phyloP scores from a whole-genome alignment of 2,329 filamentous ascomycete genomes.

The Bipolaris zeicola region DNA sequence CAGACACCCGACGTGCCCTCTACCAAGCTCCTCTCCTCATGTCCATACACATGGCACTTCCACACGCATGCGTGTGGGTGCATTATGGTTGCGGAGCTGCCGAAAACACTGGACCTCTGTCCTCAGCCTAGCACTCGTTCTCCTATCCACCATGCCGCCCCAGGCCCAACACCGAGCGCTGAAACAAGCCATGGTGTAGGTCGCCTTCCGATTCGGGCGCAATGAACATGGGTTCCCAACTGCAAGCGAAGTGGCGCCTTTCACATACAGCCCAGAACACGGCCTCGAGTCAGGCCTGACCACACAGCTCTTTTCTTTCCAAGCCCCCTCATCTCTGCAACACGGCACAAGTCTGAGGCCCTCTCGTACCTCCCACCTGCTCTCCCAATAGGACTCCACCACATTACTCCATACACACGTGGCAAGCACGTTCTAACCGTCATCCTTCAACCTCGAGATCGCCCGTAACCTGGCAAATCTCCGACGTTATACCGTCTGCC shows the following conservation, averaged over 20 bases:
- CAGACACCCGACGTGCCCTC: too few species aligned
- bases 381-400: not conserved
- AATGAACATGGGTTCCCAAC: constrained; percentile 6
- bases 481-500: constrained; percentile 9
- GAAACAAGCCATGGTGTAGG: constrained; percentile 14
- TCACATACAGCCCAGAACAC: constrained; percentile 10
- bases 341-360: not conserved
- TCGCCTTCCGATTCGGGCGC: constrained; percentile 6
- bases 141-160: constrained; percentile 10
- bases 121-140: constrained; percentile 1
- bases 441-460: not conserved
- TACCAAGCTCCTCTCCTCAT: too few species aligned
- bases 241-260: constrained; percentile 11
- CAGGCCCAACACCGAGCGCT: constrained; percentile 7
- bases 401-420: constrained; percentile 3
- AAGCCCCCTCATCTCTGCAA: not conserved
- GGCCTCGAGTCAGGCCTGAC: not conserved
- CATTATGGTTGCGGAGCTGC: constrained; percentile 5
- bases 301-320: constrained; percentile 1
- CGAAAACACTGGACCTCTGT: constrained; percentile 1
- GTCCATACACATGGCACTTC: too few species aligned
- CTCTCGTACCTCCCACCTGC: not conserved
- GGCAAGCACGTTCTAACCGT: not conserved
- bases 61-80: not conserved
- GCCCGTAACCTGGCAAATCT: constrained; percentile 8